phyloP scores from a whole-genome alignment of 495 filamentous ascomycete species.

The Tuber melanosporum region DNA sequence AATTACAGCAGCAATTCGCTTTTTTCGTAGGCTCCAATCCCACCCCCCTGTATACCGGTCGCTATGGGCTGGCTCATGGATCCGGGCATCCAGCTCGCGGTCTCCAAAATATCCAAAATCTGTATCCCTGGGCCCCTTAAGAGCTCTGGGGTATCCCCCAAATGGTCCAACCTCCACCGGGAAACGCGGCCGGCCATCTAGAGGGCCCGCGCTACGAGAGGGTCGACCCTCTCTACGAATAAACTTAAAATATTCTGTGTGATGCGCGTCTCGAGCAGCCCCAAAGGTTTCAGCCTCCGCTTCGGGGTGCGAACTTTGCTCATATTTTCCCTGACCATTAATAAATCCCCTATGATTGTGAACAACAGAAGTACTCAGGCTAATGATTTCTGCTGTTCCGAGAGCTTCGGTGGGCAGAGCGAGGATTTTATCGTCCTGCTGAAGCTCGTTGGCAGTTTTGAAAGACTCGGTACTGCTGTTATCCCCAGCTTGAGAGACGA shows the following conservation, averaged over 20 bases:
- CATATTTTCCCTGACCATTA: not conserved
- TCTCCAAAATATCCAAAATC: not conserved
- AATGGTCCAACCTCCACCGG: not conserved
- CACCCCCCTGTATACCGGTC: slow-evolving; percentile 23
- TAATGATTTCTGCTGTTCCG: not conserved
- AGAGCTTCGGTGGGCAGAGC: not conserved
- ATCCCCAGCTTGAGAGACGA: slow-evolving; percentile 6
- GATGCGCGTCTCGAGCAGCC: not conserved
- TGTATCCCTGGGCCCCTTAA: not conserved
- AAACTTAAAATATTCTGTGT: not conserved
- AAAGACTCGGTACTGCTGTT: slow-evolving; percentile 20
- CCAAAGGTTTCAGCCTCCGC: not conserved
- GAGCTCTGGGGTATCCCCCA: not conserved
- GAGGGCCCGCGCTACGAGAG: not conserved
- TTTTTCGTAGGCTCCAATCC: slow-evolving; percentile 46
- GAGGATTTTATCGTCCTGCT: not conserved
- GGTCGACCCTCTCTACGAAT: not conserved
- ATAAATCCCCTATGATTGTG: not conserved
- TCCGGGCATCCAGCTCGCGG: not conserved
- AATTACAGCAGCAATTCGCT: slow-evolving; percentile 59
- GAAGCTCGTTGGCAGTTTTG: slow-evolving; percentile 13
- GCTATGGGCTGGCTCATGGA: not conserved
- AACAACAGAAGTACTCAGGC: slow-evolving; percentile 8
- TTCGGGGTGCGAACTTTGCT: slow-evolving; percentile 1
- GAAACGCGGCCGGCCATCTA: not conserved